Evolutionary conservation across 2,329 filamentous ascomycete genomes (phyloP).

Genomic region (Fusarium nematophilum): DNA sequence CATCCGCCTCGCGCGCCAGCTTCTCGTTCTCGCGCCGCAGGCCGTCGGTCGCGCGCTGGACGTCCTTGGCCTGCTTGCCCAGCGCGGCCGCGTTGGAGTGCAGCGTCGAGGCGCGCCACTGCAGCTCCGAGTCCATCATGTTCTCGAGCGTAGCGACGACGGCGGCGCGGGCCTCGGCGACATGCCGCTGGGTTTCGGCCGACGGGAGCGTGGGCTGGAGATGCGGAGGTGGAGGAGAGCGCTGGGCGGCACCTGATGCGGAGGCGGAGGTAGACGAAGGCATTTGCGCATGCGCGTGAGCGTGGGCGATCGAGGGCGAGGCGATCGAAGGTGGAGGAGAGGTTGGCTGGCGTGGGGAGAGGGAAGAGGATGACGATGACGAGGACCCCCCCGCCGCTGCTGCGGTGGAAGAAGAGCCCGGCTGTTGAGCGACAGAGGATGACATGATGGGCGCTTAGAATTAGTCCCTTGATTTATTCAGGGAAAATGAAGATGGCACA

Average conservation of each 20-base stretch:
- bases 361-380: slow-evolving; percentile 33
- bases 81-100: slow-evolving; percentile 76
- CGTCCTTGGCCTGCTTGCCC: slow-evolving; percentile 73
- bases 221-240: slow-evolving; percentile 29
- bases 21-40: slow-evolving; percentile 73
- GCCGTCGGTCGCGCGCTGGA: slow-evolving; percentile 68
- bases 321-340: slow-evolving; percentile 41
- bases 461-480: too few species aligned
- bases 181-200: slow-evolving; percentile 57
- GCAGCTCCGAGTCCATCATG: slow-evolving; percentile 75
- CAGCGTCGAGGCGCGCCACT: slow-evolving; percentile 74
- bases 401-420: slow-evolving; percentile 11
- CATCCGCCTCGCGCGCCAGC: slow-evolving; percentile 72
- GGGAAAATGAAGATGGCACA: too few species aligned
- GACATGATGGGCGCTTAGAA: slow-evolving; percentile 33
- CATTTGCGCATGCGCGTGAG: slow-evolving; percentile 32
- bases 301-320: slow-evolving; percentile 36
- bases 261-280: slow-evolving; percentile 3
- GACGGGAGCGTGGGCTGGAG: slow-evolving; percentile 55
- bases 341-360: slow-evolving; percentile 37
- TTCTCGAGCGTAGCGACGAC: slow-evolving; percentile 74
- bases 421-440: slow-evolving; percentile 18
- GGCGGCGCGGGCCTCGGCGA: slow-evolving; percentile 67
- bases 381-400: slow-evolving; percentile 25
- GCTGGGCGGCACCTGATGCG: slow-evolving; percentile 13